Base-by-base conservation (phyloP, 75 land plant species). In the Adiantum capillusveneris region DNA sequence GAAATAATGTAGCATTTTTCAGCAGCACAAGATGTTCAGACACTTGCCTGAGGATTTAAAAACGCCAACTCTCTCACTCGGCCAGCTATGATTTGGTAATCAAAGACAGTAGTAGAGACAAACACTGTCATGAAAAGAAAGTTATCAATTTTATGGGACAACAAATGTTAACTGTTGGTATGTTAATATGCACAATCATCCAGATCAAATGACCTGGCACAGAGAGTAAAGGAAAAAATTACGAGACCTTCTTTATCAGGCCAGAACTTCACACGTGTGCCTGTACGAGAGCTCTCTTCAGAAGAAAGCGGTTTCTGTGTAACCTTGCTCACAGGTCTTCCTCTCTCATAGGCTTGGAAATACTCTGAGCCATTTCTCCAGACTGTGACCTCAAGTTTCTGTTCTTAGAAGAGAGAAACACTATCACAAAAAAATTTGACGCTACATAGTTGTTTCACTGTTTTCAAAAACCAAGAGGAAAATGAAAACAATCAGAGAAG, bases 51-150 rank as follows among this genome's bases (percentile, higher is more conserved):
- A 29, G 98, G 90, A 60, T 89, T 94, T 31, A 94, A 63, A 62
- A 94, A 94, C 53, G 98, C 98, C 49, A 94, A 87, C 61, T 89
- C 98, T 51, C 98, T 74, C 29, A 81, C 67, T 61, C 98, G 82
- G 24, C 90, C 81, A 75, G 85, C 70, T 53, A 94, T 81, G 17
- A 87, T 89, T 70, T 77, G 75, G 59, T 83, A 79, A 65, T 94
- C 98, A 63, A 94, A 84, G 51, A 74, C 53, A 56, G 83, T 90
- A 12, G 68, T 71, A n/a, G 96, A 70, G 19, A 85, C 87, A 54
- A 93, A 93, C 16, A 93, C 96, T 93, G 76, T 66, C 3, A 9
- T 34, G 7, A 34, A 34, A 34, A 34, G 9, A 34, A n/a, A n/a
- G n/a, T n/a, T n/a, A n/a, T n/a, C n/a, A n/a, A n/a, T n/a, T n/a